A percentile compares a stretch with the other conserved stretches of the same genome.
phyloP scores from a whole-genome alignment of 331 rosid species.

The Malus hybrid region DNA sequence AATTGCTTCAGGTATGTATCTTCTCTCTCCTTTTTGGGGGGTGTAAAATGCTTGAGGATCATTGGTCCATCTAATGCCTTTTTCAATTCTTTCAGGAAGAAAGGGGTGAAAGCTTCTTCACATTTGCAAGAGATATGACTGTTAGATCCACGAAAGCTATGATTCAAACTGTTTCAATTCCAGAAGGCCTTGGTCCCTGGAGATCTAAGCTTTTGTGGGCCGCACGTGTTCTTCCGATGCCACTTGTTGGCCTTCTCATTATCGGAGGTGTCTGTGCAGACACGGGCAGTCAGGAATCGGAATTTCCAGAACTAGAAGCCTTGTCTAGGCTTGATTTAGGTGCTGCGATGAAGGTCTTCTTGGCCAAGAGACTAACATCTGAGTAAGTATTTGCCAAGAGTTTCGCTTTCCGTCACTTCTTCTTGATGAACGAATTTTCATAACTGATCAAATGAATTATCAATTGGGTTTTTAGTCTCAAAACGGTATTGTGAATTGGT shows the following conservation, averaged over 20 bases:
- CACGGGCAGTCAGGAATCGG: slow-evolving; percentile 52
- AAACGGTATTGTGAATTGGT: not conserved
- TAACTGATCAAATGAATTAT: not conserved
- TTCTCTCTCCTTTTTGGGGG: not conserved
- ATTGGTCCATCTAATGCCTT: slow-evolving; percentile 2
- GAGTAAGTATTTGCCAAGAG: slow-evolving; percentile 40
- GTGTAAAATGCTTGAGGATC: not conserved
- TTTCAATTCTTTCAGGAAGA: slow-evolving; percentile 43
- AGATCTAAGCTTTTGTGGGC: slow-evolving; percentile 94
- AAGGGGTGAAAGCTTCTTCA: slow-evolving; percentile 88
- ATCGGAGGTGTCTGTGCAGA: slow-evolving; percentile 77
- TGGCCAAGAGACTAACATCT: slow-evolving; percentile 77
- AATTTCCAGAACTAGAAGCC: slow-evolving; percentile 88
- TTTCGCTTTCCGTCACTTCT: not conserved
- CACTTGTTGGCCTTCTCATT: slow-evolving; percentile 81
- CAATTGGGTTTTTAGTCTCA: not conserved
- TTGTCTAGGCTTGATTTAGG: slow-evolving; percentile 86
- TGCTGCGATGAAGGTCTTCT: slow-evolving; percentile 86
- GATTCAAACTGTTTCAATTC: slow-evolving; percentile 43
- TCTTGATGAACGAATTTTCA: not conserved
- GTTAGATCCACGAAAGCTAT: slow-evolving; percentile 76
- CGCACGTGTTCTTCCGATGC: slow-evolving; percentile 94
- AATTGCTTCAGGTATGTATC: slow-evolving; percentile 69
- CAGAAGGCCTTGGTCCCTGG: slow-evolving; percentile 81
- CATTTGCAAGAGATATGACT: slow-evolving; percentile 90